Evolutionary conservation across 2,329 filamentous ascomycete genomes (phyloP).

Genomic region (Sclerotinia spermophila): DNA sequence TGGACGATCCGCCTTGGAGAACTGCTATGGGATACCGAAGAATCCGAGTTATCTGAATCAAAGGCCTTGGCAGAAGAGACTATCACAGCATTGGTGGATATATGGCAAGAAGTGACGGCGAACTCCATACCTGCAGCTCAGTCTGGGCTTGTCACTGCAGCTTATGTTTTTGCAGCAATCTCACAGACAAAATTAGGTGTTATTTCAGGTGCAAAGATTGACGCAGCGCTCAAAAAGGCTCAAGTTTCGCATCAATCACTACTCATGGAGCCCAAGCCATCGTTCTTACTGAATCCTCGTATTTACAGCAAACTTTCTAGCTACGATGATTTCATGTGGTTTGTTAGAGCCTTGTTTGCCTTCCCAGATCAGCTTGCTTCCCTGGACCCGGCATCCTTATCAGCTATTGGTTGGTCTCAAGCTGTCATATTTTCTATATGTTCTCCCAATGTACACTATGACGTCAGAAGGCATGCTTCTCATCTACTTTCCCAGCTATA

Average conservation of each 20-base stretch:
- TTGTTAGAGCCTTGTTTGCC: slow-evolving; percentile 64
- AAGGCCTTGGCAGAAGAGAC: slow-evolving; percentile 53
- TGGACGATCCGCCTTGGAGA: slow-evolving; percentile 77
- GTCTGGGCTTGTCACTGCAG: slow-evolving; percentile 75
- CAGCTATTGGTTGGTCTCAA: slow-evolving; percentile 75
- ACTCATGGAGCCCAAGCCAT: slow-evolving; percentile 72
- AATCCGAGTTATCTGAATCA: slow-evolving; percentile 46
- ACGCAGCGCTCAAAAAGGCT: slow-evolving; percentile 57
- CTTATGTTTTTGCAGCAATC: slow-evolving; percentile 69
- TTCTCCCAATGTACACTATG: slow-evolving; percentile 56
- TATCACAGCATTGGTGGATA: slow-evolving; percentile 57
- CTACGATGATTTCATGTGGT: slow-evolving; percentile 77
- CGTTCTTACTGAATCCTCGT: slow-evolving; percentile 79
- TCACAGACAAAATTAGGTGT: slow-evolving; percentile 51
- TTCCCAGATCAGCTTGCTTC: slow-evolving; percentile 50
- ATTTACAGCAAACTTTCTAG: slow-evolving; percentile 76
- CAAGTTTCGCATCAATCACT: slow-evolving; percentile 63
- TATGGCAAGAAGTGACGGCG: slow-evolving; percentile 71
- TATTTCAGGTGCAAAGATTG: slow-evolving; percentile 52
- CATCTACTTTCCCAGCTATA: slow-evolving; percentile 64
- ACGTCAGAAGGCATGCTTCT: slow-evolving; percentile 60
- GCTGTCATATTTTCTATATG: slow-evolving; percentile 77
- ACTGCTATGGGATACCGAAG: slow-evolving; percentile 57
- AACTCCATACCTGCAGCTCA: slow-evolving; percentile 79
- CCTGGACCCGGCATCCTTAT: slow-evolving; percentile 46